Base-by-base conservation (phyloP, 306 rosid genomes). In the Heteromeles arbutifolia region DNA sequence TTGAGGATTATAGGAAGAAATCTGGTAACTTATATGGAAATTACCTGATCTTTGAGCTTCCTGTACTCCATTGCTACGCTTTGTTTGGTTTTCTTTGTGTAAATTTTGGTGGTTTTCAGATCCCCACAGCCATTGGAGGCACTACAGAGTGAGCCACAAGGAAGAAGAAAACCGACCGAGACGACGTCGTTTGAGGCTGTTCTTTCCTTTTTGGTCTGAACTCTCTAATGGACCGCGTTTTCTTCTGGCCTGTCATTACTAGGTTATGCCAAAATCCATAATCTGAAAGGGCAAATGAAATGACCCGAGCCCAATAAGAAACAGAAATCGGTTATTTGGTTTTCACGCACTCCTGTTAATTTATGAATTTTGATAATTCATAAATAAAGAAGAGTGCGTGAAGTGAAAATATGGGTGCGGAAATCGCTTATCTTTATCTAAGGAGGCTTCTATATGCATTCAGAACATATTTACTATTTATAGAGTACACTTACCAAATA, bases 41-140 rank as follows among this genome's bases (percentile, higher is more conserved):
- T 45, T 73, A 87, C 98, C 92, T 90, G 86, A 62, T 85, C 91
- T 79, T 90, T 92, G 85, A 90, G 87, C 84, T 91, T 92, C 74
- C 94, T 73, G 83, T 92, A 92, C 86, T 92, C 98, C 96, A 92
- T 92, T 78, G 37, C 43, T 24, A 61, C 53, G 70, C 64, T 73
- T 26, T 15, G 59, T 71, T 19, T n/a, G 57, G 2, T 28, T 28
- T 44, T n/a, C 6, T 25, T 11, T 5, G 57, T 26, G 7, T 31
- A n/a, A 22, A 0, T 2, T 25, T n/a, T 3, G 67, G 25, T 24
- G 10, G 10, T 48, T 15, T 57, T 75, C 31, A 53, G 72, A 80
- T 72, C 77, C 75, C 75, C 53, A 69, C 19, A 45, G 68, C 58
- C 69, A 61, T 73, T 26, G 29, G 45, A 50, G 37, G 72, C 44